Evolutionary conservation across 257 asterid genomes (phyloP), one percentile per base, ranked within the genome.

Genomic region (Salvia miltiorrhiza): DNA sequence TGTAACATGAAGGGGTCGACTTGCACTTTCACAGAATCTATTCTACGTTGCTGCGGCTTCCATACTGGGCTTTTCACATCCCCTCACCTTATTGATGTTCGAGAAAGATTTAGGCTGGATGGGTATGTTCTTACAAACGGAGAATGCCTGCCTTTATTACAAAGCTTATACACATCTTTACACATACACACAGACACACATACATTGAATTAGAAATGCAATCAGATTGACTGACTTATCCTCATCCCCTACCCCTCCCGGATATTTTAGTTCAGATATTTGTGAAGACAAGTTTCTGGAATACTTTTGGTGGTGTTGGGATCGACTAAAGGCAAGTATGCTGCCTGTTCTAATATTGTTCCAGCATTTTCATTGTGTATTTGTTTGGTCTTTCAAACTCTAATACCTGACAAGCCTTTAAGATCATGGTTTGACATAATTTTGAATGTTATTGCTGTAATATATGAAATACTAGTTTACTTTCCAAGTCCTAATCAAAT

Each of bases 291-390:
- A 90, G 89, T 92, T 92, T 79, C 77, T 92, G 85, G 85, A 82
- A 49, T 90, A 90, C 83, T 92, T 92, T 75, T 92, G 98, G 98
- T 90, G 97, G 97, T 92, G 93, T 78, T 92, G 81, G 77, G 87
- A 90, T 74, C 86, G 89, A 77, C 71, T 90, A 58, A 90, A 90
- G 96, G 98, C 80, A 85, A 70, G 93, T 71, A 48, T 63, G 60
- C 30, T 49, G 40, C 65, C 53, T 74, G 56, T 60, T 65, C 41
- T 9, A 2, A 41, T 39, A 43, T 19, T 41, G 17, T 61, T 43
- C 20, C 40, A 58, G 23, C 63, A 28, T 63, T 43, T 58, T 24
- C 16, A 35, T 73, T 52, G 9, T 35, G 5, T 60, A 19, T 26
- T 58, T 33, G 13, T 65, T 43, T 58, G 39, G 49, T 40, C 41